Conservation (phyloP, 768 basidiomycete species). For the Boletellus ananiceps region DNA sequence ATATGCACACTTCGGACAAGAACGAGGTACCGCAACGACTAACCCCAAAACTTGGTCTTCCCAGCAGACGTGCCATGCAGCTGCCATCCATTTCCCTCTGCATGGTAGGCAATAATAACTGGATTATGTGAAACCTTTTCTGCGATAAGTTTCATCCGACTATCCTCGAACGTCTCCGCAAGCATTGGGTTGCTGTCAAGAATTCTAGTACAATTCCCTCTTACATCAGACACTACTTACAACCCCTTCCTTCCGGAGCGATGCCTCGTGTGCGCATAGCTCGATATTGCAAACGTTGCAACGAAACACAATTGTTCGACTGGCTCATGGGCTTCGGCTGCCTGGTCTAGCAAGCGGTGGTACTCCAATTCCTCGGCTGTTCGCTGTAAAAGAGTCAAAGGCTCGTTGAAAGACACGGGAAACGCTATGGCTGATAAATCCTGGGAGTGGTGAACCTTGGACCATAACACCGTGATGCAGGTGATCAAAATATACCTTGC, state of each 20-base stretch:
- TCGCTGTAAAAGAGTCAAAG: conserved; percentile 76
- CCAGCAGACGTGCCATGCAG: conserved; percentile 72
- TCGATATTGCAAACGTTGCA: conserved; percentile 81
- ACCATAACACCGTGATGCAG: background rate
- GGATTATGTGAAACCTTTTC: conserved; percentile 89
- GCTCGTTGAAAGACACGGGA: conserved; percentile 90
- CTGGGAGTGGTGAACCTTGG: conserved; percentile 34
- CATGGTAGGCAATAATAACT: conserved; percentile 80
- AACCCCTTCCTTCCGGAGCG: conserved; percentile 85
- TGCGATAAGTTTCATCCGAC: conserved; percentile 74
- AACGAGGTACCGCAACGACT: conserved; percentile 25
- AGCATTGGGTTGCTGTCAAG: conserved; percentile 77
- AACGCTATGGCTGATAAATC: conserved; percentile 79
- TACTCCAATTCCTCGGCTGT: conserved; percentile 85
- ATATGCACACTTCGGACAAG: conserved; percentile 7
- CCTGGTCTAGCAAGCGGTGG: conserved; percentile 60
- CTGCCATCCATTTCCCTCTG: conserved; percentile 75
- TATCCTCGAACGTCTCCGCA: conserved; percentile 83
- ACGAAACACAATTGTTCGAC: conserved; percentile 69
- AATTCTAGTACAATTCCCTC: conserved; percentile 5
- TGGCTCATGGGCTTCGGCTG: conserved; percentile 52
- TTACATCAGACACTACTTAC: conserved; percentile 42
- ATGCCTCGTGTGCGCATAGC: conserved; percentile 76
- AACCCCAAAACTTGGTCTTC: conserved; percentile 89
- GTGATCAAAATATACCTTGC: conserved; percentile 51